Evolutionary conservation across 2,329 filamentous ascomycete species (phyloP), one percentile per base, ranked within the genome.

Genomic region (Monosporascus sp.): DNA sequence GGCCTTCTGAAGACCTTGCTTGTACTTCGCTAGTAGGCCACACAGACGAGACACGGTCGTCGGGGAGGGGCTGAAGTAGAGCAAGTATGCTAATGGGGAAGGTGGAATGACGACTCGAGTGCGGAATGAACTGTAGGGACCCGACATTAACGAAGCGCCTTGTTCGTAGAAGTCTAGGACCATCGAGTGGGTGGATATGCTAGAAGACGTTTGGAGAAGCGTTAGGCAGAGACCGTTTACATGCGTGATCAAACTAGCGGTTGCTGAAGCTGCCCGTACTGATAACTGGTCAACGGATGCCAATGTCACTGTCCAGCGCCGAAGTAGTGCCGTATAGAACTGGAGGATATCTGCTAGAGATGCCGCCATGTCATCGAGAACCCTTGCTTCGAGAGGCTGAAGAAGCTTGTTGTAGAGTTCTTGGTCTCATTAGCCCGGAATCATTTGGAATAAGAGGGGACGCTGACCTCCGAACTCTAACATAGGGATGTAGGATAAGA

Each of bases 101-200:
- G 86, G 78, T 0, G 89, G 90, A 20, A 91, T 80, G 52, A 83
- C 79, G 58, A 93, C 83, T 24, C 84, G 82, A 41, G 90, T 76
- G 55, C 77, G 75, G 9, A 73, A 70, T 48, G 81, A 77, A 9
- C 83, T 69, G 2, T 69, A 61, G 44, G 71, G 71, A 44, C 84
- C 73, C 3, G 79, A 77, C 53, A 85, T 78, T 22, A 88, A 70
- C 20, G 75, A 71, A 5, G 83, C 79, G 6, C 83, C 76, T 51
- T 80, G 74, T 57, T 87, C 82, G 68, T 88, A 90, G 70, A 93
- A 91, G 65, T 85, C 83, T 36, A 89, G 77, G 17, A 91, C 75
- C 20, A 78, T 73, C 7, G 84, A 82, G 38, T 79, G 71, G 2
- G 79, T 76, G 2, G 72, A 61, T 5, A 73, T 58, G 6, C 66